Base-by-base conservation (phyloP, 2,329 filamentous ascomycete genomes). In the Fusarium sp. region DNA sequence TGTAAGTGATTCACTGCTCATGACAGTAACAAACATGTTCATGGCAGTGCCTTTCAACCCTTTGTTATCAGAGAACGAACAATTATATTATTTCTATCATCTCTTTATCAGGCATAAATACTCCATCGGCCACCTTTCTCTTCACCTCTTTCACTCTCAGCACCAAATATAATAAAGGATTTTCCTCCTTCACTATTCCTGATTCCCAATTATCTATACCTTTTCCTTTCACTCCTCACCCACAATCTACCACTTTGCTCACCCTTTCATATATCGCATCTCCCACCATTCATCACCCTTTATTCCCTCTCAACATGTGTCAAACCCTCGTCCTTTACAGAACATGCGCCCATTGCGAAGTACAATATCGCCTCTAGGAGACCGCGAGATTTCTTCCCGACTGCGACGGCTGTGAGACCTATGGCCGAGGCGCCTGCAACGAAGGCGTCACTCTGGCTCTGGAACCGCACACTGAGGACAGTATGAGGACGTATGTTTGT, bases 271-370 rank as follows among this genome's bases (percentile, higher is more conserved):
- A n/a, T n/a, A 38, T n/a, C 2, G 6, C 18, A 38, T 38, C 34
- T 38, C 34, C 9, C 34, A 38, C 34, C 34, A 7, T n/a, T 38
- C 18, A 38, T 12, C 6, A 2, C 7, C 34, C 18, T 38, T 7
- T 38, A 38, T 38, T 38, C 10, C 34, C 34, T 38, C 24, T 25
- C 6, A 30, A 30, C 12, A 72, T 72, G 69, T 72, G 69, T 25
- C 69, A 70, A 34, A 72, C 65, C 1, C 62, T 70, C 6, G 62
- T 72, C 5, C n/a, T 61, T 13, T 72, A 70, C 41, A 46, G 47
- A n/a, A 70, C 69, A 5, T 72, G 69, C 22, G 69, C 66, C 7
- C 66, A 72, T 41, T 72, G 69, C n/a, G 66, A 72, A 29, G 53
- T 66, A 1, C 25, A 54, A 43, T 59, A 58, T 43, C 44, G 62